Evolutionary conservation across 2,329 filamentous ascomycete genomes (phyloP).

Genomic region (Trichoderma semiorbis): DNA sequence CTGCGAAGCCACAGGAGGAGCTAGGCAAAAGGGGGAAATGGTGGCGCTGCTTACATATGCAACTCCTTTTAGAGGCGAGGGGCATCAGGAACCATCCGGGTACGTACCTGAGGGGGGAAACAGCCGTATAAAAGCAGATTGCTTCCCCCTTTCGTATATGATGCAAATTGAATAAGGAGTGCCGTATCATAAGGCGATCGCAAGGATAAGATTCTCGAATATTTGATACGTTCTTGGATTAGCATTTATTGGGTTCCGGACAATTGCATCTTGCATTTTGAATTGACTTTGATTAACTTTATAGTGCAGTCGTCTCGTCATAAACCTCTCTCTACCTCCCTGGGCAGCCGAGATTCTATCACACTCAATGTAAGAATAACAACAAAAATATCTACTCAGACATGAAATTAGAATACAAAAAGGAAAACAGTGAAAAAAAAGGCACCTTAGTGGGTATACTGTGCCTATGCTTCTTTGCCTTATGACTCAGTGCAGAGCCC

Average conservation of each 20-base stretch:
- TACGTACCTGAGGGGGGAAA: not conserved
- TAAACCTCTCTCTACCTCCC: not conserved
- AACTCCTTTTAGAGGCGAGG: not conserved
- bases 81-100: not conserved
- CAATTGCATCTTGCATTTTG: not conserved
- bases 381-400: not conserved
- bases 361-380: not conserved
- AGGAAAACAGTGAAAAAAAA: not conserved
- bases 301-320: not conserved
- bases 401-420: not conserved
- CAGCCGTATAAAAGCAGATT: not conserved
- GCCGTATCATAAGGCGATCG: not conserved
- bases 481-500: conserved; percentile 22
- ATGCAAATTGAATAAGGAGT: not conserved
- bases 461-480: not conserved
- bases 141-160: not conserved
- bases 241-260: not conserved
- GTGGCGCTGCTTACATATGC: conserved; percentile 2
- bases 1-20: conserved; percentile 8
- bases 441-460: not conserved
- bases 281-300: not conserved
- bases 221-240: not conserved
- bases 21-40: conserved; percentile 9
- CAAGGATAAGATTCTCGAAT: not conserved
- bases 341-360: not conserved